Evolutionary conservation across 192 early-diverging fungal genomes (phyloP), one percentile per base, ranked within the genome.

Genomic region (Pilobolus umbonatus): DNA sequence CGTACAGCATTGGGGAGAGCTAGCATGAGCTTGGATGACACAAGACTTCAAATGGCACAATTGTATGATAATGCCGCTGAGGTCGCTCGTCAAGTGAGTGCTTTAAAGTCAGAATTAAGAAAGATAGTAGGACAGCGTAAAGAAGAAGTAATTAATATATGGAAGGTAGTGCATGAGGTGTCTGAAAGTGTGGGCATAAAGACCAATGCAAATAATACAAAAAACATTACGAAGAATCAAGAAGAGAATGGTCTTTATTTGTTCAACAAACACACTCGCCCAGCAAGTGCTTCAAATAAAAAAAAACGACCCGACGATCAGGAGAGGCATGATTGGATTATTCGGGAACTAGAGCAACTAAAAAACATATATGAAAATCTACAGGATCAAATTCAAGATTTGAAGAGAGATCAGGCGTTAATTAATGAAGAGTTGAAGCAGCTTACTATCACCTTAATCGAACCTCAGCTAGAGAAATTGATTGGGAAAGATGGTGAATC

Each of bases 91-190:
- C 72, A 75, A 30, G 65, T 80, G 10, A 69, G 63, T 46, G 66
- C 43, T 0, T 57, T 80, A 5, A 71, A 76, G 30, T 64, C 68
- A 5, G 78, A 77, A 39, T 61, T 80, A 1, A 75, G 77, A 45
- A 74, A 62, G 1, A 52, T 80, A 42, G 72, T 80, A 5, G 67
- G 70, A 51, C 69, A 70, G 24, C 65, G 75, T 21, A 77, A 77
- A 52, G 72, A 69, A 24, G 78, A 80, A 34, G 70, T 80, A 0
- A 66, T 74, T 19, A 77, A 77, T 43, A 73, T 80, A 1, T 77
- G 78, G 78, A 75, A 80, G 40, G 73, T 80, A 42, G 75, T 80
- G 0, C 70, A 74, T 11, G 75, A 74, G 34, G 78, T 80, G 2
- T 68, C 57, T n/a, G 69, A 62, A 6, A 57, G 62, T 29, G 48